phyloP scores from a whole-genome alignment of 2,329 filamentous ascomycete genomes.

The Aaosphaeria pasadenensis region DNA sequence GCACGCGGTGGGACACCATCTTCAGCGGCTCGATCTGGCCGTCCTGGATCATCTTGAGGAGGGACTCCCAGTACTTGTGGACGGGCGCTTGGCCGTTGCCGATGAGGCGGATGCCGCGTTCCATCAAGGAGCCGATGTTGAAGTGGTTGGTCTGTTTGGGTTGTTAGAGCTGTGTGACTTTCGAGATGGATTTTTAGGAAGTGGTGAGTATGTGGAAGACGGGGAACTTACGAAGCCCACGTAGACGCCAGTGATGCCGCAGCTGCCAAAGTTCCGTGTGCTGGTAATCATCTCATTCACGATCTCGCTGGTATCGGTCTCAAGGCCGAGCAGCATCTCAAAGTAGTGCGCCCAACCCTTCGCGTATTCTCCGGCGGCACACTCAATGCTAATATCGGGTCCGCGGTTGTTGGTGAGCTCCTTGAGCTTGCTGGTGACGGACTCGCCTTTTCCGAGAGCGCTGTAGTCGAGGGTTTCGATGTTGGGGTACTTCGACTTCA shows the following conservation, averaged over 20 bases:
- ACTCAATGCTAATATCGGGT: conserved; percentile 72
- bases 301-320: conserved; percentile 82
- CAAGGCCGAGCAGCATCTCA: conserved; percentile 61
- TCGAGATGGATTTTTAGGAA: not conserved
- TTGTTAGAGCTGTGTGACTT: conserved; percentile 5
- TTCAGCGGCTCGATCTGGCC: conserved; percentile 70
- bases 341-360: conserved; percentile 62
- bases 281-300: conserved; percentile 76
- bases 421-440: conserved; percentile 70
- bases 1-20: conserved; percentile 77
- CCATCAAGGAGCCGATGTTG: conserved; percentile 81
- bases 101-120: conserved; percentile 78
- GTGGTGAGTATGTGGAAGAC: not conserved
- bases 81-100: conserved; percentile 70
- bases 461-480: conserved; percentile 69
- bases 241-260: conserved; percentile 73
- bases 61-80: conserved; percentile 77
- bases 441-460: conserved; percentile 59
- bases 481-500: conserved; percentile 63
- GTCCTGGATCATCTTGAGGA: conserved; percentile 66
- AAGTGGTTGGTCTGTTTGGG: conserved; percentile 67
- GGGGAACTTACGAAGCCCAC: conserved; percentile 53
- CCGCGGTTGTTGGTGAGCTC: conserved; percentile 67
- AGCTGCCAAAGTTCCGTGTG: conserved; percentile 69
- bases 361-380: conserved; percentile 61